Evolutionary conservation across 306 rosid genomes (phyloP).

Genomic region (Acmispon strigosus): DNA sequence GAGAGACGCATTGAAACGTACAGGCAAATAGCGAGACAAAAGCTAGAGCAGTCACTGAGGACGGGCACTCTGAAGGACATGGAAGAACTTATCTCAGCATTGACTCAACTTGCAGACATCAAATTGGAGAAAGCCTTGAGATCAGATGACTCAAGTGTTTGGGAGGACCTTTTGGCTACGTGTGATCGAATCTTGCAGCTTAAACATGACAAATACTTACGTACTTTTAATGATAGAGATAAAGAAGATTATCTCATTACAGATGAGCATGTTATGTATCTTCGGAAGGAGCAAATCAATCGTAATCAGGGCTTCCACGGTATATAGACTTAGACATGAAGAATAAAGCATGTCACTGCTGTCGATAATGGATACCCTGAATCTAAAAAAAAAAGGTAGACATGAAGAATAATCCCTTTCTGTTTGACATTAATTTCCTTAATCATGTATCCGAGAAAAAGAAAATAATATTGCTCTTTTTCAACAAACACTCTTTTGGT

Average conservation of each 20-base stretch:
- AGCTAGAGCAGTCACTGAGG: slow-evolving; percentile 9
- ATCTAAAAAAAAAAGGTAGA: no score
- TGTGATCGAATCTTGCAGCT: background rate
- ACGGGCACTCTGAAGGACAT: background rate
- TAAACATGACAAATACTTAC: background rate
- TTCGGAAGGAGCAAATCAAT: background rate
- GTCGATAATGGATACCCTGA: no score
- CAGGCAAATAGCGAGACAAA: slow-evolving; percentile 8
- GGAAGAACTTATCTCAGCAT: background rate
- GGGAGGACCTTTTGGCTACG: slow-evolving; percentile 7
- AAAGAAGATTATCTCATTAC: background rate
- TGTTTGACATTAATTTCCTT: background rate
- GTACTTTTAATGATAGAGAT: background rate
- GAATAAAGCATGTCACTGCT: no score
- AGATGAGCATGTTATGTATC: background rate
- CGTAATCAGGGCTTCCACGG: background rate
- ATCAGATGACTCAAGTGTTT: background rate
- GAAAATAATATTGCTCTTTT: no score
- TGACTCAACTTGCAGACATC: slow-evolving; percentile 10
- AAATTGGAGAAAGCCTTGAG: slow-evolving; percentile 22
- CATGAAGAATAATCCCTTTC: background rate
- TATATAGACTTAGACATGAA: background rate
- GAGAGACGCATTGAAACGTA: slow-evolving; percentile 7
- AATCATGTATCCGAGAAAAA: no score
- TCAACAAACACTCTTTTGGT: no score